Base-by-base conservation (phyloP, 345 rosid genomes). In the Turritis glabra region DNA sequence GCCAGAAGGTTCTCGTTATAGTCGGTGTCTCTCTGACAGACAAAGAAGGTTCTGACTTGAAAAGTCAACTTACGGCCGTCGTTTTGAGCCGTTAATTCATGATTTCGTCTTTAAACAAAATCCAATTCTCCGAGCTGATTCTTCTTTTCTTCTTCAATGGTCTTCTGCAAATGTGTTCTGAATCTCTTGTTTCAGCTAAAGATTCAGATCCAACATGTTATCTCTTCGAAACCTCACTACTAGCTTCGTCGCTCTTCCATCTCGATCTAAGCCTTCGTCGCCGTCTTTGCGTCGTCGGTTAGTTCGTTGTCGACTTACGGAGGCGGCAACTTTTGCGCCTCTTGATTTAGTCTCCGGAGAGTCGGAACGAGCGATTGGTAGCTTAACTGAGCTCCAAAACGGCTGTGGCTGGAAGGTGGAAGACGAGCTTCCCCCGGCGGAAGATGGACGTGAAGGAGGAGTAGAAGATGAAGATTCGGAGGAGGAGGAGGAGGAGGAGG, bases 401-500 rank as follows among this genome's bases (percentile, higher is more conserved):
- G 65, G 59, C 9, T 43, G 48, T 43, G 41, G 23, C 17, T 69
- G 50, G 67, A 77, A 71, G 54, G 44, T 52, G 41, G 64, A 61
- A 14, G 70, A 53, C 3, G 75, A 69, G 64, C 10, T 32, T 68
- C 48, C 38, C 30, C 2, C 51, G 47, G 50, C 64, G 17, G 64
- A 60, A 18, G 67, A 75, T 15, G 69, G 59, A 33, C 32, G 21
- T 48, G 64, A 71, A 13, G 79, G 67, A 23, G 75, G 67, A 53
- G 78, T 67, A 4, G 79, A 67, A 58, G 74, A 44, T 25, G 80
- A 69, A 1, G 77, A 69, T 5, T n/a, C 64, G 5, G 84, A 82
- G 18, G 81, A 79, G n/a, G 82, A 80, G 46, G 79, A 77, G n/a
- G 86, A 85, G 2, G 73, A 79, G 43, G 79, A 77, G 25, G 84